phyloP scores from a whole-genome alignment of 768 basidiomycete species.

The Mycena sanguinolenta region DNA sequence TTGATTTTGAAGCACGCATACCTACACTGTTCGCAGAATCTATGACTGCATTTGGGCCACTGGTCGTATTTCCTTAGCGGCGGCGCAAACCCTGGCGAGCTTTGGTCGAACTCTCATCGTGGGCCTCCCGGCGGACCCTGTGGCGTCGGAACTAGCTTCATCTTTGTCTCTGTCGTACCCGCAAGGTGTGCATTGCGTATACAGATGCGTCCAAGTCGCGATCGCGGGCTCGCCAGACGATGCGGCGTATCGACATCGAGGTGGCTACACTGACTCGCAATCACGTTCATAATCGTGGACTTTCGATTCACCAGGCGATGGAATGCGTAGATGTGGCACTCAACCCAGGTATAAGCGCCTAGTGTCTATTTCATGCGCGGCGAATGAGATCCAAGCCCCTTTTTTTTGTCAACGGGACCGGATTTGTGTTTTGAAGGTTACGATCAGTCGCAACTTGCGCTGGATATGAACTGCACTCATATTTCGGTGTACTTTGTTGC shows the following conservation, averaged over 20 bases:
- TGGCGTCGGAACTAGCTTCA: not conserved
- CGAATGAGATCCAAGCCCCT: too few relatives aligned
- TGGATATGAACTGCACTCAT: too few relatives aligned
- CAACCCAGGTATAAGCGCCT: too few relatives aligned
- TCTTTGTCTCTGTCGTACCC: conserved; percentile 2
- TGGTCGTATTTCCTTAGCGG: not conserved
- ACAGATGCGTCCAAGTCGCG: not conserved
- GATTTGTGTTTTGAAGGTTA: too few relatives aligned
- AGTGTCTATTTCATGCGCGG: too few relatives aligned
- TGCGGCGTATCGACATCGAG: not conserved
- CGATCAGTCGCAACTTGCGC: too few relatives aligned
- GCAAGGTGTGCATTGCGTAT: not conserved
- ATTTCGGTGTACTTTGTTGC: too few relatives aligned
- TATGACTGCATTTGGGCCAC: not conserved
- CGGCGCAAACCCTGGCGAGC: too few relatives aligned
- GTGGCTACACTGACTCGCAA: not conserved
- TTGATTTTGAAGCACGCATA: not conserved
- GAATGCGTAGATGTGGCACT: too few relatives aligned
- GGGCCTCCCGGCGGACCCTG: not conserved
- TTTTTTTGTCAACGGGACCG: too few relatives aligned
- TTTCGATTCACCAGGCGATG: not conserved
- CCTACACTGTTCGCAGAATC: not conserved
- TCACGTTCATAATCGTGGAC: not conserved
- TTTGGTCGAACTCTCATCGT: not conserved
- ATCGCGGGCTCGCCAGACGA: conserved; percentile 2